A percentile compares a stretch with the other conserved stretches of the same genome.
phyloP scores from a whole-genome alignment of 2,329 filamentous ascomycete genomes.

The Claviceps sp. region DNA sequence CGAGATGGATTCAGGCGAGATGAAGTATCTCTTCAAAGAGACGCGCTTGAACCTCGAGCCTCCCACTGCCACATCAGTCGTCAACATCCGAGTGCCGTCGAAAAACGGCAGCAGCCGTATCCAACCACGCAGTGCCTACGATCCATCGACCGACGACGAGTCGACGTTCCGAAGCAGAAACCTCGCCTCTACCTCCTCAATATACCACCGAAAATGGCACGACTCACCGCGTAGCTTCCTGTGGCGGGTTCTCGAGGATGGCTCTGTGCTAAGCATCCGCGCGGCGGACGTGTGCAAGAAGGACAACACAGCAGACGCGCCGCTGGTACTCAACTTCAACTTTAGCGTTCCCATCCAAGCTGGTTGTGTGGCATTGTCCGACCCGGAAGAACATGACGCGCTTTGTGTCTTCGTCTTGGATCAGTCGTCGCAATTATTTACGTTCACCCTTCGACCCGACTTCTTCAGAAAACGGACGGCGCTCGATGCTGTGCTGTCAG shows the following conservation, averaged over 20 bases:
- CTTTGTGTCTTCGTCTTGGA: slow-evolving; percentile 72
- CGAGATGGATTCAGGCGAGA: slow-evolving; percentile 51
- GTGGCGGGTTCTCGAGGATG: slow-evolving; percentile 78
- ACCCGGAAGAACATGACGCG: slow-evolving; percentile 63
- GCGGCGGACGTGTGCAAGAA: slow-evolving; percentile 67
- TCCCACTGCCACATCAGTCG: slow-evolving; percentile 51
- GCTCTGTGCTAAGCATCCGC: slow-evolving; percentile 68
- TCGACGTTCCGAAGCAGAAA: slow-evolving; percentile 58
- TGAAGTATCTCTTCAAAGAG: slow-evolving; percentile 69
- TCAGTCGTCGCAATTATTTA: slow-evolving; percentile 65
- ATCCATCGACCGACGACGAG: slow-evolving; percentile 47
- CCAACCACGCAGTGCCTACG: slow-evolving; percentile 25
- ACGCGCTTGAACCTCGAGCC: slow-evolving; percentile 73
- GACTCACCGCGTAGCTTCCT: slow-evolving; percentile 72
- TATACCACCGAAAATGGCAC: slow-evolving; percentile 71
- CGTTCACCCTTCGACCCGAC: slow-evolving; percentile 68
- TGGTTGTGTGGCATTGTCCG: slow-evolving; percentile 70
- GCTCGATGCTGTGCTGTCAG: slow-evolving; percentile 59
- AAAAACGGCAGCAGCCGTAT: slow-evolving; percentile 31
- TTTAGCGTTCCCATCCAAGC: slow-evolving; percentile 63
- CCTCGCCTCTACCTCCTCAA: slow-evolving; percentile 63
- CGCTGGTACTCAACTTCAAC: slow-evolving; percentile 62
- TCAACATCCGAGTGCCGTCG: slow-evolving; percentile 55
- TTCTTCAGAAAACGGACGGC: slow-evolving; percentile 60
- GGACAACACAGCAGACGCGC: slow-evolving; percentile 51